Base-by-base conservation (phyloP, 352 stramenopile genomes). In the Phytopythium kandeliae region DNA sequence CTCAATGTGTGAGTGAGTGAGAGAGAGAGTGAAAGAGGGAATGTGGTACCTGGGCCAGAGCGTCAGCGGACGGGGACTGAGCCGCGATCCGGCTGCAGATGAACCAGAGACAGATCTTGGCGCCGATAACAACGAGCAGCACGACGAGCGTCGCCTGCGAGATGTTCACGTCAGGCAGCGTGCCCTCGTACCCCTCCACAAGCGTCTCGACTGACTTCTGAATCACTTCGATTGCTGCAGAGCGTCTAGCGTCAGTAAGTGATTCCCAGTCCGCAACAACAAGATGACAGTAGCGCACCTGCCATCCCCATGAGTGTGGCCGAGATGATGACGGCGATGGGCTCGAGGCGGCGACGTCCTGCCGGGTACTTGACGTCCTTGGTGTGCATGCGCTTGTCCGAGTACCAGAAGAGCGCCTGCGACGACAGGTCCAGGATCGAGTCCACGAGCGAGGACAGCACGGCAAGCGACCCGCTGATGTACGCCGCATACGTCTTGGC, bases 281-380 rank as follows among this genome's bases (percentile, higher is more conserved):
- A 60, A 48, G 1, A 25, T 16, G 9, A 16, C 11, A 51, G 19
- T 11, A 44, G 10, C 62, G 28, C 36, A 88, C 79, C 74, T 58
- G 89, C 92, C 78, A 98, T 98, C 30, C 91, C 91, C 96, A 99
- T 99, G 11, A 98, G 65, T n/a, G 94, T 96, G 7, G 94, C 94
- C 49, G 92, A 98, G 28, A 96, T 93, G 46, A 99, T 88, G 30
- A 99, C 92, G 0, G 92, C 95, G 59, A 98, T 81, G 1, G 96
- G 94, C 69, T 99, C 96, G 19, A 99, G 71, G 26, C 95, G 85
- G 0, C 72, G 72, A 7, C 90, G 79, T 1, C 96, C 96, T 0
- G 96, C 94, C 0, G 96, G 96, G 70, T 98, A 99, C 61, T 96
- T 85, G 38, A 92, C 85, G 35, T 80, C 86, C 10, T 77, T 84